Percentiles rank a stretch among this genome's conserved stretches.
These are phyloP conservation scores for Helotiales sp. DNA, from an alignment of 2,329 filamentous ascomycete genomes.

Conservation along the genomic window DNA sequence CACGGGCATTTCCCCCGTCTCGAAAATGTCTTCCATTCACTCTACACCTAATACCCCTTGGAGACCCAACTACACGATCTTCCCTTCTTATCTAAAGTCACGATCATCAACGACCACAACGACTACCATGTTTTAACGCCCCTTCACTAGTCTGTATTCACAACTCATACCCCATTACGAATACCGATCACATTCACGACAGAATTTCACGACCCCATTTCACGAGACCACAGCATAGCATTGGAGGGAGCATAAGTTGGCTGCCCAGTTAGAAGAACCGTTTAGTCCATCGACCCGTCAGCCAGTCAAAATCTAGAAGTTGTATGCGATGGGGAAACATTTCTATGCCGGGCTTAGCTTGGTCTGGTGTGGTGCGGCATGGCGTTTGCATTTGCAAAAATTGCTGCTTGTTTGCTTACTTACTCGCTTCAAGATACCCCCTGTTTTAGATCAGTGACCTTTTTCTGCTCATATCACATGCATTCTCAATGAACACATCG, in stretches of 20 bases:
- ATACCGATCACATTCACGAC: background rate
- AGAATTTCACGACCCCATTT: background rate
- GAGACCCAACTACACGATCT: background rate
- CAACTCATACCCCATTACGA: background rate
- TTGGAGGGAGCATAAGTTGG: background rate
- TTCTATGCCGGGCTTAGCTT: background rate
- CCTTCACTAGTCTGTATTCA: background rate
- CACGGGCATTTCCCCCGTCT: background rate
- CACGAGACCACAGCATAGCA: slow-evolving; percentile 1
- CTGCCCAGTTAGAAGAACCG: background rate
- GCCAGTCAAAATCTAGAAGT: background rate
- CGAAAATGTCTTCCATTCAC: background rate
- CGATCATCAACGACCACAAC: background rate
- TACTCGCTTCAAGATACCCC: slow-evolving; percentile 20
- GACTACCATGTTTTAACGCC: slow-evolving; percentile 7
- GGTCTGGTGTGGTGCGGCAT: background rate
- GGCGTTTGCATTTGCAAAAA: background rate
- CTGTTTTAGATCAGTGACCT: slow-evolving; percentile 18
- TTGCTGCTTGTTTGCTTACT: background rate
- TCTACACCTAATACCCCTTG: background rate
- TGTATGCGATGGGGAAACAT: background rate
- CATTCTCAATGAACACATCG: background rate
- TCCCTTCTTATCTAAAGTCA: background rate
- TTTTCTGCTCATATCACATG: background rate
- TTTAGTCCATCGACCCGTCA: background rate